phyloP scores from a whole-genome alignment of 2,329 filamentous ascomycete species.

The Venturia asperata region DNA sequence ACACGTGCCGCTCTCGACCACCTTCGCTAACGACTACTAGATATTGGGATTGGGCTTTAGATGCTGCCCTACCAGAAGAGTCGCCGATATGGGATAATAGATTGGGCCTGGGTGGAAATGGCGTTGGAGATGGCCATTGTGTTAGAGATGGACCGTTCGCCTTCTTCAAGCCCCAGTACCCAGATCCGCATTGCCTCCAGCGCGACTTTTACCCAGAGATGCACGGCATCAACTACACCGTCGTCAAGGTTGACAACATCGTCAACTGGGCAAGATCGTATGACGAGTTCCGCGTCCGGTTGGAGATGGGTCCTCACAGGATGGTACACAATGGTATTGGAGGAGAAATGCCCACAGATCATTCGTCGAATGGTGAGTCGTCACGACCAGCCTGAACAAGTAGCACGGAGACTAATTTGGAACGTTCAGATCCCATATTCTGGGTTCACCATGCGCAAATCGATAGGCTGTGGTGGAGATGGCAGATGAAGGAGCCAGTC shows the following conservation, averaged over 20 bases:
- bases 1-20: neutral
- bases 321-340: slow-evolving; percentile 12
- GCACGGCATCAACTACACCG: slow-evolving; percentile 11
- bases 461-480: slow-evolving; percentile 19
- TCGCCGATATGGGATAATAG: neutral
- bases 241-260: slow-evolving; percentile 1
- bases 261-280: neutral
- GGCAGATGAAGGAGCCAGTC: slow-evolving; percentile 17
- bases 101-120: neutral
- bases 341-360: slow-evolving; percentile 11
- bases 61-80: slow-evolving; percentile 11
- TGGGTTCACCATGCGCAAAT: slow-evolving; percentile 19
- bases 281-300: neutral
- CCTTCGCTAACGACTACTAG: neutral
- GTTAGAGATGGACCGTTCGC: slow-evolving; percentile 7
- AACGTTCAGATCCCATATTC: slow-evolving; percentile 16
- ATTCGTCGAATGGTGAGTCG: slow-evolving; percentile 8
- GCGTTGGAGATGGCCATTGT: neutral
- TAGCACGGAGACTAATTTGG: neutral
- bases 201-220: slow-evolving; percentile 9
- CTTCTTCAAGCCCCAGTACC: slow-evolving; percentile 6
- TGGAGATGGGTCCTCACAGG: slow-evolving; percentile 10
- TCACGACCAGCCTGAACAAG: neutral
- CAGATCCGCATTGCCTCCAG: slow-evolving; percentile 8
- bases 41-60: slow-evolving; percentile 8